Evolutionary conservation across 768 basidiomycete species (phyloP).

Genomic region (Hygrophoropsis aurantiaca): DNA sequence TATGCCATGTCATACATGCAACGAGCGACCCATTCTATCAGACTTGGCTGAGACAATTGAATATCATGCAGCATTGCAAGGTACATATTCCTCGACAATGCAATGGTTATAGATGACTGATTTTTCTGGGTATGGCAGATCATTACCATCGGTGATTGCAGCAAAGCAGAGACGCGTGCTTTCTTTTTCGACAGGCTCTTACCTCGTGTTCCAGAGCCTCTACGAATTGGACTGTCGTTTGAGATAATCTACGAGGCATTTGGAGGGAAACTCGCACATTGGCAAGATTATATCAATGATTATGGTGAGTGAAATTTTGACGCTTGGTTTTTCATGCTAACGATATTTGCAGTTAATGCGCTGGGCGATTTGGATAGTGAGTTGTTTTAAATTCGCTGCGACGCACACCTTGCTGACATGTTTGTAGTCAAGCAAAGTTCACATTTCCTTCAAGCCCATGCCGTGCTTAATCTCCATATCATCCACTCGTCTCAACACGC

Average conservation of each 20-base stretch:
- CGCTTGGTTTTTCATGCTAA: conserved; percentile 1
- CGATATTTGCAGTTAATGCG: conserved; percentile 57
- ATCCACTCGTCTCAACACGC: conserved; percentile 76
- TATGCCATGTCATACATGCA: conserved; percentile 81
- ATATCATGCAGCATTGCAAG: conserved; percentile 83
- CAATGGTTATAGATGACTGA: neutral
- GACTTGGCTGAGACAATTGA: conserved; percentile 77
- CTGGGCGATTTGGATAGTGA: conserved; percentile 70
- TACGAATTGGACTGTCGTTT: conserved; percentile 59
- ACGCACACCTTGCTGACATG: conserved; percentile 7
- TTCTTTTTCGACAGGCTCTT: conserved; percentile 67
- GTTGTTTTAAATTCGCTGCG: conserved; percentile 20
- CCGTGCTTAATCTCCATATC: conserved; percentile 82
- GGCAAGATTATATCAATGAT: conserved; percentile 78
- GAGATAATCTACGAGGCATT: conserved; percentile 76
- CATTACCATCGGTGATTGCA: conserved; percentile 78
- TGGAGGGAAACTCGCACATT: conserved; percentile 82
- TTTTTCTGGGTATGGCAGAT: conserved; percentile 40
- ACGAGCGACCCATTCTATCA: conserved; percentile 86
- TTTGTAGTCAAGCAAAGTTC: conserved; percentile 71
- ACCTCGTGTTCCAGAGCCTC: conserved; percentile 66
- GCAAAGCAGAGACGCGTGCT: conserved; percentile 64
- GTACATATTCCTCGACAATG: conserved; percentile 27
- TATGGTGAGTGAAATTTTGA: conserved; percentile 44
- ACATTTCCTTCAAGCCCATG: conserved; percentile 83